These are phyloP conservation scores for Botrytis elliptica DNA, from an alignment of 2,329 filamentous ascomycete species.

Conservation along the genomic window DNA sequence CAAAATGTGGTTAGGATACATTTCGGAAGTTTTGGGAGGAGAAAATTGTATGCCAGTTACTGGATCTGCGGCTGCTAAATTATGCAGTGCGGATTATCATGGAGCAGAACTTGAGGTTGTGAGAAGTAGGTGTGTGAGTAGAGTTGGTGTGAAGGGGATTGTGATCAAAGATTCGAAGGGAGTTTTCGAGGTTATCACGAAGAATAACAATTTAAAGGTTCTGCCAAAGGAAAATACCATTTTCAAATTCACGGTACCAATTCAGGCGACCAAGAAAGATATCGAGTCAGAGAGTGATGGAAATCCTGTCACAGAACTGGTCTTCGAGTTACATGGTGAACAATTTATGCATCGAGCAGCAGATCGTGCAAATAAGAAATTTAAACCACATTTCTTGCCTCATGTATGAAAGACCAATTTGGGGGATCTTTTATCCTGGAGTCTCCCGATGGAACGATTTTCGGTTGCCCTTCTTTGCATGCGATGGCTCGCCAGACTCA, in stretches of 20 bases:
- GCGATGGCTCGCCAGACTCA: too few relatives aligned
- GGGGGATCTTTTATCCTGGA: too few relatives aligned
- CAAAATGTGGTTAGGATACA: constrained; percentile 79
- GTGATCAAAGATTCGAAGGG: constrained; percentile 86
- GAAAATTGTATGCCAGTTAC: constrained; percentile 26
- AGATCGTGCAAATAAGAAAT: constrained; percentile 87
- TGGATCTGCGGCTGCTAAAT: constrained; percentile 61
- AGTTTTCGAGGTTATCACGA: constrained; percentile 80
- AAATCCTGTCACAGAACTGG: constrained; percentile 48
- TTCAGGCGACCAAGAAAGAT: constrained; percentile 29
- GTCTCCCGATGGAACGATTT: background rate
- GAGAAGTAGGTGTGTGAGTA: constrained; percentile 72
- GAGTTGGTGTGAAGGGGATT: constrained; percentile 83
- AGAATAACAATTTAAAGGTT: constrained; percentile 64
- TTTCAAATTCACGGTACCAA: constrained; percentile 72
- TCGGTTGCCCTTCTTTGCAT: background rate
- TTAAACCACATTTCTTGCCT: constrained; percentile 78
- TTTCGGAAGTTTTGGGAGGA: constrained; percentile 67
- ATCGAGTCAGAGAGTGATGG: constrained; percentile 23
- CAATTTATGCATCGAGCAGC: constrained; percentile 81
- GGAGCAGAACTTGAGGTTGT: constrained; percentile 82
- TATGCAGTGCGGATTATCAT: constrained; percentile 87
- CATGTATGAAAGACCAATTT: constrained; percentile 57
- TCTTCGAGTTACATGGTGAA: constrained; percentile 84
- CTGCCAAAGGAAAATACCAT: constrained; percentile 89